Evolutionary conservation across 805 yeast genomes (phyloP), one percentile per base, ranked within the genome.

Genomic region (Saccharomycopsis amapae): DNA sequence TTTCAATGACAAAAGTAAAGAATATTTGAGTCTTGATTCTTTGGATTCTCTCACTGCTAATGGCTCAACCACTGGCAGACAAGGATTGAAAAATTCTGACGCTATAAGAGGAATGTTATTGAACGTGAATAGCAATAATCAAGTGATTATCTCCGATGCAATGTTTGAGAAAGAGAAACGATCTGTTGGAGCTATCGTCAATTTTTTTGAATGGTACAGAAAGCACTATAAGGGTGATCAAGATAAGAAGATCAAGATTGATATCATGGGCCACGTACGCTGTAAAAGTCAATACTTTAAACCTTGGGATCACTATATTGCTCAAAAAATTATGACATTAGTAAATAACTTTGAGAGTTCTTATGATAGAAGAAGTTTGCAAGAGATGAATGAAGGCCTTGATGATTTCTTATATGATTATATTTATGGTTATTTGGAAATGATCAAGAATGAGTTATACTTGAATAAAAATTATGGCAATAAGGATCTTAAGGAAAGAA

Each of bases 261-360:
- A 41, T 24, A n/a, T 41, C 15, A 26, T 41, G 12, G 44, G 38
- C 15, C 22, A 26, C 15, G 23, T 41, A 18, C 26, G 38, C 9
- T 25, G 35, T 19, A 26, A 13, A 4, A 34, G 40, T 24, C 34
- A 42, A 13, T 26, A n/a, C 17, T 23, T 28, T 26, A 37, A 28
- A 26, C 45, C 45, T 12, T 42, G 45, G 45, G 47, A 44, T 25
- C 38, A 44, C 18, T 44, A 38, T 23, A 37, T 44, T 4, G 42
- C 32, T 18, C 38, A 30, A 12, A 44, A 31, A 22, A 28, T 33
- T 18, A 12, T 13, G 12, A 28, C 5, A 2, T 13, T 20, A 7
- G 6, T 28, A 10, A 17, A 42, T 10, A 25, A 35, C 4, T 26
- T 42, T 23, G 23, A 35, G 19, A 25, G 23, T 5, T 10, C 20